Base-by-base conservation (phyloP, 2,329 filamentous ascomycete genomes). In the Aulographum hederae region DNA sequence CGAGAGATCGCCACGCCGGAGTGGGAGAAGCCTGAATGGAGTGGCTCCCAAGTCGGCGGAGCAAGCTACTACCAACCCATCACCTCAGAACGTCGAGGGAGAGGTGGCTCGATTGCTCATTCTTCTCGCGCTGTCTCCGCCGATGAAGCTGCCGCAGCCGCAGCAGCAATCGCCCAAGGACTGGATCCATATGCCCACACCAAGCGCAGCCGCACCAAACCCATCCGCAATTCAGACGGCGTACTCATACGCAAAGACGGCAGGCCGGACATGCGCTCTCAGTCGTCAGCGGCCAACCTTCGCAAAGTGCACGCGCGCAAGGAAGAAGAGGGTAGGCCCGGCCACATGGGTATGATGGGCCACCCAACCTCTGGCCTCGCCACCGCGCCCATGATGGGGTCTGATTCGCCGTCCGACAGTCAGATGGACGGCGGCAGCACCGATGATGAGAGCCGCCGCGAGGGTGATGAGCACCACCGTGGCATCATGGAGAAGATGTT, bases 211-310 rank as follows among this genome's bases (percentile, higher is more conserved):
- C 50, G 60, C n/a, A 61, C 57, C 4, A 63, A 63, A 41, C 60
- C 60, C 2, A 51, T 57, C 15, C 49, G 60, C 2, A 64, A 64
- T 37, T 54, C 60, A 2, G 60, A 64, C 25, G 61, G 61, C 1
- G 48, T 65, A 13, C 43, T 65, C 18, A 63, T 65, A 34, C 51
- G 61, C 26, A 65, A 65, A 38, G 61, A 65, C 34, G 61, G 61
- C 4, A 45, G 57, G 8, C 60, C 61, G 4, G 61, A 65, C 35
- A 63, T 62, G 58, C 56, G 61, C 8, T 60, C 56, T 18, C 58
- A 63, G n/a, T 60, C 56, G 37, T 61, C 57, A 10, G 60, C 60
- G n/a, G 59, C 60, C 30, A 64, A 64, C 36, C 42, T 64, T 11
- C 52, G 60, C 25, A 63, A 63, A 38, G 60, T 63, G 3, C 60